These are phyloP conservation scores for Annulohypoxylon maeteangense DNA, from an alignment of 495 filamentous ascomycete species.

Conservation along the genomic window DNA sequence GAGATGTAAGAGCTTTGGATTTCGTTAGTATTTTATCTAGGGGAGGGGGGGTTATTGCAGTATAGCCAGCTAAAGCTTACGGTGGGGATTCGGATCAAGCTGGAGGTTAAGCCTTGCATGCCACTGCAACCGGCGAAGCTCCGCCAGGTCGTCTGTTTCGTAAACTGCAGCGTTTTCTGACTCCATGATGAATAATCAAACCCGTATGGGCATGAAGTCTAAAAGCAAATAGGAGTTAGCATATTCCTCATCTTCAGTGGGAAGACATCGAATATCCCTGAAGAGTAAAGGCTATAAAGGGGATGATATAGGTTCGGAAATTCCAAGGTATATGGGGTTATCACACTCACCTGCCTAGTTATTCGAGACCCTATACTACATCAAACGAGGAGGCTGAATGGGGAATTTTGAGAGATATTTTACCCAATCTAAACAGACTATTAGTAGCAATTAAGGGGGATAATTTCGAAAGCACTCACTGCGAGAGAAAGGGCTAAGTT, in stretches of 20 bases:
- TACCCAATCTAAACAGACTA: neutral
- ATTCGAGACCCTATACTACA: neutral
- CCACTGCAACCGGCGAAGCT: slow-evolving; percentile 23
- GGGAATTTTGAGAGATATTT: neutral
- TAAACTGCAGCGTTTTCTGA: too few species aligned
- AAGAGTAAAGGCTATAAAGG: neutral
- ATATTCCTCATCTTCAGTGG: neutral
- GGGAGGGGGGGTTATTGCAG: neutral
- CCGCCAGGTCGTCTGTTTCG: slow-evolving; percentile 7
- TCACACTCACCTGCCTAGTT: neutral
- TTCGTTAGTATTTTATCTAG: neutral
- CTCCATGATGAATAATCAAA: slow-evolving; percentile 15
- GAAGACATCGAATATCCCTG: neutral
- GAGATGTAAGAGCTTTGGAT: slow-evolving; percentile 38
- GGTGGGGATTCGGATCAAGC: neutral
- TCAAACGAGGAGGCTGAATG: neutral
- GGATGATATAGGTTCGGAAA: neutral
- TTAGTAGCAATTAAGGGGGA: neutral
- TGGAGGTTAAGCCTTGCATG: slow-evolving; percentile 8
- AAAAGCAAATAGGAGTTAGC: neutral
- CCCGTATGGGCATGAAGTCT: neutral
- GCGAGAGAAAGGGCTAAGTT: neutral
- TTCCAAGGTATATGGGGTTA: neutral
- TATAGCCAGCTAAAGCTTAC: slow-evolving; percentile 6
- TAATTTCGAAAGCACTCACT: neutral